A percentile compares a stretch with the other conserved stretches of the same genome.
Evolutionary conservation across 2,329 filamentous ascomycete species (phyloP).

Genomic region (Ustilaginoidea virens): DNA sequence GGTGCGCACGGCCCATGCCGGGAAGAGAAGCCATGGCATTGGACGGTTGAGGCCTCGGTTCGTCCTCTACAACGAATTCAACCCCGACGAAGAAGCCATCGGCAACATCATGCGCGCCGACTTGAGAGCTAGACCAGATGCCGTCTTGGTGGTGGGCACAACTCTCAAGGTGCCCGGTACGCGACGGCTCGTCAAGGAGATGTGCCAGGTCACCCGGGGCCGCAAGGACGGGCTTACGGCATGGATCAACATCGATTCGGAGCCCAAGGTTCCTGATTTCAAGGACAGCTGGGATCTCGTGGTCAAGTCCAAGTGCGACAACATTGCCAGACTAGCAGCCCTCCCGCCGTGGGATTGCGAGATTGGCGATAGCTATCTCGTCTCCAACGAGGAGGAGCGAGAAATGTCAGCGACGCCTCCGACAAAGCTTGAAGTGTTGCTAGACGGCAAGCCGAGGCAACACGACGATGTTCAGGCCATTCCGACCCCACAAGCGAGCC

Average conservation of each 20-base stretch:
- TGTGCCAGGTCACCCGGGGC: conserved; percentile 75
- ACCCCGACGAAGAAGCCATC: conserved; percentile 92
- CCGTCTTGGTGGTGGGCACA: conserved; percentile 87
- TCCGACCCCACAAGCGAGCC: conserved; percentile 42
- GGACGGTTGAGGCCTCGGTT: conserved; percentile 82
- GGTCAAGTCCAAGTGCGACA: conserved; percentile 74
- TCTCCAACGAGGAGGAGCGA: conserved; percentile 28
- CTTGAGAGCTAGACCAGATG: conserved; percentile 72
- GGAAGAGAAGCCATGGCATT: conserved; percentile 86
- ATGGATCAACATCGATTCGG: conserved; percentile 86
- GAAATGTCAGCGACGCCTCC: conserved; percentile 16
- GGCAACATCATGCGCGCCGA: conserved; percentile 80
- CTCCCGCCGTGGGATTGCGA: conserved; percentile 42
- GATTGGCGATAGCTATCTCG: conserved; percentile 33
- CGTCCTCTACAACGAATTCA: conserved; percentile 93
- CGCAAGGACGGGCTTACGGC: conserved; percentile 74
- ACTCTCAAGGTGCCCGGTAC: conserved; percentile 92
- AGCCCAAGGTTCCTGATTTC: conserved; percentile 69
- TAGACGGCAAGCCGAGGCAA: conserved; percentile 21
- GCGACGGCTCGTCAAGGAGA: conserved; percentile 72
- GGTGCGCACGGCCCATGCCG: conserved; percentile 58
- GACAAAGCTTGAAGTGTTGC: conserved; percentile 8
- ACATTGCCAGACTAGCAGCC: conserved; percentile 60
- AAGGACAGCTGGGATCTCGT: conserved; percentile 90
- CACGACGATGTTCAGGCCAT: conserved; percentile 32